Evolutionary conservation across 345 rosid genomes (phyloP), one percentile per base, ranked within the genome.

Genomic region (Syzygium aromaticum): DNA sequence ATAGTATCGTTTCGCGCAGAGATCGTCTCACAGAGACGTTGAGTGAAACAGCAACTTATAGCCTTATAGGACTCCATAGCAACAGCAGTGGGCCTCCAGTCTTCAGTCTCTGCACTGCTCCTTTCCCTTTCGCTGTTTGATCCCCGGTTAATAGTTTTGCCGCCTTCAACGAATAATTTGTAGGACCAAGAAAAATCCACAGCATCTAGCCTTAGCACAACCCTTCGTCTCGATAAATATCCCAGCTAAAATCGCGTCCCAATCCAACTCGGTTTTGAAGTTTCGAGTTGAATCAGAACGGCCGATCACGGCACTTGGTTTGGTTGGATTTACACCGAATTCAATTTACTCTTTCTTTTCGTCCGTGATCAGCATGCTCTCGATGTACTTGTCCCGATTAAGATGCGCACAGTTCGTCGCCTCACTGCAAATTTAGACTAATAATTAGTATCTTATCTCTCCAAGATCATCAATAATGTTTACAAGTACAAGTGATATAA

Each of bases 331-430:
- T 6, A 52, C 15, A 14, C 21, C 0, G 0, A 64, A 15, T n/a
- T 3, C 1, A 15, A 3, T 28, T 64, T 64, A 16, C 11, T 15
- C 22, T 59, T 59, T 59, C 64, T 59, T 27, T 27, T 59, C 1
- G 0, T 25, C 15, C 15, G 27, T 23, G 27, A 28, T 67, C 1
- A 3, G 8, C 7, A 67, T 16, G 46, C 23, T 8, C 23, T 67
- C 6, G 3, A 1, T 67, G 46, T 2, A 33, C 13, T 5, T 0
- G 12, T 33, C 46, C 38, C 1, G 21, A 17, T 5, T 17, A 67
- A 33, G 6, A 67, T 8, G 23, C 1, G 7, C 1, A 5, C 0
- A 3, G 11, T 33, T 61, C 1, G 9, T n/a, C 12, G 38, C 19
- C 8, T 16, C 38, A n/a, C 1, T 16, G n/a, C 9, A n/a, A n/a